Evolutionary conservation across 2,329 filamentous ascomycete genomes (phyloP), one percentile per base, ranked within the genome.

Genomic region (Ophiostoma angusticollis): DNA sequence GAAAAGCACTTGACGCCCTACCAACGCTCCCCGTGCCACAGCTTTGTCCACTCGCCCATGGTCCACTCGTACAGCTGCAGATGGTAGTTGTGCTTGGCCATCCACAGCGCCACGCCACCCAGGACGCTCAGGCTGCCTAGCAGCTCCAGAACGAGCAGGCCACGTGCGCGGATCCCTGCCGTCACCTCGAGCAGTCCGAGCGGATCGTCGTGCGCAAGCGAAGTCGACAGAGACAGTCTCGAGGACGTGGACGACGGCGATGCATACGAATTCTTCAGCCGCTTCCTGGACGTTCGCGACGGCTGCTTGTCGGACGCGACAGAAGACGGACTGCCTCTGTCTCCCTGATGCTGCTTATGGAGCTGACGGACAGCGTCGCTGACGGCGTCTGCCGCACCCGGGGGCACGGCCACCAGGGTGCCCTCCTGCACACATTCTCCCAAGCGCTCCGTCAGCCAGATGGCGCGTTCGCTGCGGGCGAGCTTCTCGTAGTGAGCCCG

Each of bases 151-250:
- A 81, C 70, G 33, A 80, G 57, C 63, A 78, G 78, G 1, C 82
- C 73, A 32, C 69, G 71, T 31, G 69, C 67, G 49, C 70, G 76
- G 28, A 93, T 52, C 25, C 75, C 71, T 16, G 80, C 74, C 3
- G 74, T 72, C 46, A 86, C 70, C 45, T 78, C 68, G 37, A 93
- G 66, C 25, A 94, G 57, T 0, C 86, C 86, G 0, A 94, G 65
- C 1, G 87, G 87, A 55, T 95, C 87, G 43, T 82, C 70, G 24
- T 75, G 68, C 2, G 41, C 23, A 12, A 48, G 67, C 65, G 34
- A 68, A 48, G 33, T 6, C 12, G 37, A 31, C 9, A 35, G 3
- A 3, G 38, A 27, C 1, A 21, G 16, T 9, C 22, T 16, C 7
- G 32, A 16, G 3, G 40, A 17, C 9, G 35, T 6, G 9, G 32